These are phyloP conservation scores for Rhizophlyctis rosea DNA, from an alignment of 192 early-diverging fungal species.

Conservation along the genomic window DNA sequence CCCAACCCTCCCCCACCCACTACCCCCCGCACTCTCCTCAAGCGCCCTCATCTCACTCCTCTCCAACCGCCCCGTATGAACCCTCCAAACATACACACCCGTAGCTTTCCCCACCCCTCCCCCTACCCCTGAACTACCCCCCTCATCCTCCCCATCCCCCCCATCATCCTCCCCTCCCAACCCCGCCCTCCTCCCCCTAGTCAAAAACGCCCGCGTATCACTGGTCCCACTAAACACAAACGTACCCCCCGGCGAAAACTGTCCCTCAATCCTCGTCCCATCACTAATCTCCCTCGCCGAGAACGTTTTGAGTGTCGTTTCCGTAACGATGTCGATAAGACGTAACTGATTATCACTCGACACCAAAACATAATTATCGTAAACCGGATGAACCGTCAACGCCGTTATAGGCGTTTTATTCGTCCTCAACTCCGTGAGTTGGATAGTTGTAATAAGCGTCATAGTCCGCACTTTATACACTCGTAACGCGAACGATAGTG, in stretches of 20 bases:
- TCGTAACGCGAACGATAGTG: conserved; percentile 44
- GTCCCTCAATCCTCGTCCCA: conserved; percentile 43
- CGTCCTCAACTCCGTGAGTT: conserved; percentile 36
- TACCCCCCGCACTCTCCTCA: conserved; percentile 28
- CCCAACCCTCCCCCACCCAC: conserved; percentile 11
- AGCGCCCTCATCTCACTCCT: conserved; percentile 41
- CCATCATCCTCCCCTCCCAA: conserved; percentile 6
- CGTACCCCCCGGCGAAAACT: conserved; percentile 50
- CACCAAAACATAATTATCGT: conserved; percentile 47
- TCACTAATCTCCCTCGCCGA: conserved; percentile 35
- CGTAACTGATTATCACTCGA: conserved; percentile 54
- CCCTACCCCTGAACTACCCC: neutral
- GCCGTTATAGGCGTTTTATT: conserved; percentile 48
- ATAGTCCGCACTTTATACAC: conserved; percentile 51
- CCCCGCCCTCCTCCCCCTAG: neutral
- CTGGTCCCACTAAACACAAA: conserved; percentile 50
- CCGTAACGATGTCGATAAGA: conserved; percentile 42
- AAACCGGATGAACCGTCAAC: conserved; percentile 41
- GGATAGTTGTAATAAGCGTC: conserved; percentile 43
- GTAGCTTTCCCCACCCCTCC: conserved; percentile 3
- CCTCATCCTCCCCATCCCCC: neutral
- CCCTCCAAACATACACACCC: conserved; percentile 48
- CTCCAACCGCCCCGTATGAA: conserved; percentile 50
- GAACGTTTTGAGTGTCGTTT: conserved; percentile 39
- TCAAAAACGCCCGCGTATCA: conserved; percentile 31